phyloP scores from a whole-genome alignment of 202 grass and related monocot species.

The Panicum virgatum region DNA sequence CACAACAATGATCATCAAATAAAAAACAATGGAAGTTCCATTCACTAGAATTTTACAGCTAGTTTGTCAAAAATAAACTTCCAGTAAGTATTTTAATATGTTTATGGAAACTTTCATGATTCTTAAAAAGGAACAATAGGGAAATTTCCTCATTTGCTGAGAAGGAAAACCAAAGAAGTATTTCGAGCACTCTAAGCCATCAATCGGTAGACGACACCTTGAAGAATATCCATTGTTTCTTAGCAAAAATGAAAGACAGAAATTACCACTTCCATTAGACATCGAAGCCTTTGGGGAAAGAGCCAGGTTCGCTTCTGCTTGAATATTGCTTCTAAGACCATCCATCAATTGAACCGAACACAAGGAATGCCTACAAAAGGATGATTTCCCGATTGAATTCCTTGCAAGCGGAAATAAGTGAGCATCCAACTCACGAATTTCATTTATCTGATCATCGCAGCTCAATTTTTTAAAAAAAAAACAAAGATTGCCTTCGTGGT shows the following conservation, averaged over 20 bases:
- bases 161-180: neutral
- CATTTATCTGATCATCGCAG: neutral
- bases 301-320: constrained; percentile 32
- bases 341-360: constrained; percentile 42
- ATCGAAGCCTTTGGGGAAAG: constrained; percentile 30
- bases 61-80: neutral
- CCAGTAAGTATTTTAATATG: neutral
- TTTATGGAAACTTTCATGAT: neutral
- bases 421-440: neutral
- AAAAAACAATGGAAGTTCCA: neutral
- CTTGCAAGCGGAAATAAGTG: neutral
- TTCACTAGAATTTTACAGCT: neutral
- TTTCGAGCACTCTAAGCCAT: neutral
- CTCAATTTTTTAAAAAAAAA: neutral
- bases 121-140: neutral
- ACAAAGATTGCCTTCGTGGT: neutral
- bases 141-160: neutral
- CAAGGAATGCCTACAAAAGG: constrained; percentile 36
- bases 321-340: constrained; percentile 48
- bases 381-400: neutral
- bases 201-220: neutral
- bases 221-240: neutral
- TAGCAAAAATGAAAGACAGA: neutral
- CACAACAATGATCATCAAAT: neutral
- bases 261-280: constrained; percentile 49